Evolutionary conservation across 345 rosid species (phyloP).

Genomic region (Reutealis trisperma): DNA sequence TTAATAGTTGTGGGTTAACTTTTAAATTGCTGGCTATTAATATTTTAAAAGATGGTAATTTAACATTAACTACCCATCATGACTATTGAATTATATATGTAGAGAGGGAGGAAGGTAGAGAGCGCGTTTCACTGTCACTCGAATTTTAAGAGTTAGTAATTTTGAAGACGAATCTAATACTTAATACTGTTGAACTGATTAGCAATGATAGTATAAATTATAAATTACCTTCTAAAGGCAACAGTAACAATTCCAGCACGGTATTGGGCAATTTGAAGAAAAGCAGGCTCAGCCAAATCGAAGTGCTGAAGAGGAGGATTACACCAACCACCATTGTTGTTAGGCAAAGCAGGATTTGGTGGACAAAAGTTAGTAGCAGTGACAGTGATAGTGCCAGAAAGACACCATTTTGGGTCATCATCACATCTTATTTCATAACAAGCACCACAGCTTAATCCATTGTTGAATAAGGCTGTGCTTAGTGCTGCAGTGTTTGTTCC

Average conservation of each 20-base stretch:
- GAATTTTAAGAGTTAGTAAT: too few relatives aligned
- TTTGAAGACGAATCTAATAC: too few relatives aligned
- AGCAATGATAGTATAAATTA: too few relatives aligned
- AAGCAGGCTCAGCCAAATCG: slow-evolving; percentile 62
- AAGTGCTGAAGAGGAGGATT: slow-evolving; percentile 66
- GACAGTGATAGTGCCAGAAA: slow-evolving; percentile 18
- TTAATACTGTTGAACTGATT: too few relatives aligned
- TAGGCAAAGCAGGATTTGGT: slow-evolving; percentile 50
- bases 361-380: slow-evolving; percentile 48
- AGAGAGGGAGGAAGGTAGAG: too few relatives aligned
- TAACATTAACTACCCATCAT: too few relatives aligned
- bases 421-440: slow-evolving; percentile 30
- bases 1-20: too few relatives aligned
- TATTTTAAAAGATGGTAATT: too few relatives aligned
- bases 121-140: too few relatives aligned
- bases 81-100: too few relatives aligned
- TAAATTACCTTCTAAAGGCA: slow-evolving; percentile 43
- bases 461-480: slow-evolving; percentile 30
- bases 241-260: slow-evolving; percentile 64
- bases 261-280: slow-evolving; percentile 55
- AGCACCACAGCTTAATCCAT: slow-evolving; percentile 28
- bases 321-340: slow-evolving; percentile 67
- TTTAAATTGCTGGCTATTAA: too few relatives aligned
- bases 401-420: slow-evolving; percentile 29
- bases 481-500: slow-evolving; percentile 32